These are phyloP conservation scores for Fusarium sarcochroum DNA, from an alignment of 2,329 filamentous ascomycete genomes.

Conservation along the genomic window DNA sequence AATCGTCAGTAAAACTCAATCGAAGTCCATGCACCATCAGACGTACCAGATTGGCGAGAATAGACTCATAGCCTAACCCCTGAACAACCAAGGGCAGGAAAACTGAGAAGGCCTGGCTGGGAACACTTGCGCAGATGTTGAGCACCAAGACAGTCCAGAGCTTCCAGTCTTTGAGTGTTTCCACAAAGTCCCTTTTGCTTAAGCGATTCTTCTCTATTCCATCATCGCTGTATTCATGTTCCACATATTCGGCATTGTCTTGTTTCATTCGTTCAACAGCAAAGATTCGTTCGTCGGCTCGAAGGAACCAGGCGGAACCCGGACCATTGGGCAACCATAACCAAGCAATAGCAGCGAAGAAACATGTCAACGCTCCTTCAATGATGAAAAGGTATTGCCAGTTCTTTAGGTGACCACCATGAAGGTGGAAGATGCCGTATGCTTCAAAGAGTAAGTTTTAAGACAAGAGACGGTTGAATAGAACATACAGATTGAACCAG, in stretches of 20 bases:
- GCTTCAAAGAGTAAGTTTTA: conserved; percentile 31
- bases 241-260: conserved; percentile 45
- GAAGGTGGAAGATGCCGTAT: conserved; percentile 49
- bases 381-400: conserved; percentile 80
- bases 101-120: conserved; percentile 47
- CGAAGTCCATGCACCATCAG: not conserved
- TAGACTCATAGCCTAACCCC: conserved; percentile 48
- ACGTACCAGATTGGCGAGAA: conserved; percentile 46
- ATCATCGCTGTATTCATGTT: conserved; percentile 47
- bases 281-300: conserved; percentile 38
- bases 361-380: conserved; percentile 66
- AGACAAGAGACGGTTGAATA: not conserved
- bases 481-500: conserved; percentile 46
- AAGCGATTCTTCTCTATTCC: conserved; percentile 45
- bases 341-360: conserved; percentile 48
- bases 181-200: conserved; percentile 43
- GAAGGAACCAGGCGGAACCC: conserved; percentile 48
- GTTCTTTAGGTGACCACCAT: conserved; percentile 60
- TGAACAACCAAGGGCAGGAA: conserved; percentile 49
- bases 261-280: conserved; percentile 42
- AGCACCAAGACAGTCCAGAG: conserved; percentile 46
- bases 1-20: conserved; percentile 8
- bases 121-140: conserved; percentile 49
- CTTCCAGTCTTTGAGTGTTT: conserved; percentile 49
- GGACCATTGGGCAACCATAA: conserved; percentile 45